Evolutionary conservation across 139 green algal species (phyloP).

Genomic region (Tetradesmus obliquus): DNA sequence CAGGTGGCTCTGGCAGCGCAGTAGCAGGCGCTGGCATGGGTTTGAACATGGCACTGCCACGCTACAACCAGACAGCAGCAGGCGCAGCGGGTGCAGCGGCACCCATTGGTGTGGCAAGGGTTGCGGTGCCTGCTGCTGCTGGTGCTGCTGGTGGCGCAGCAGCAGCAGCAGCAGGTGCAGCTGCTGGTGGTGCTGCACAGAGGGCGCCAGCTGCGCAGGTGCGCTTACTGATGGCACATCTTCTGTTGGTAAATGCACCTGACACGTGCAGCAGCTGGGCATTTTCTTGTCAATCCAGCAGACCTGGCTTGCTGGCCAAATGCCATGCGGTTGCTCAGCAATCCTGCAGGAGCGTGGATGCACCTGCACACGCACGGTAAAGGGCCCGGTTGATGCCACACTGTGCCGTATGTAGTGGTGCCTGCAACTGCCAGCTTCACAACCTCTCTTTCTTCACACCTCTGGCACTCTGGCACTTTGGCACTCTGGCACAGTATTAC

Average conservation of each 20-base stretch:
- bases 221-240: not conserved
- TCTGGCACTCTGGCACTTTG: too few species aligned
- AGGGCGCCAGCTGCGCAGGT: slow-evolving; percentile 6
- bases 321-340: too few species aligned
- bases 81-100: not conserved
- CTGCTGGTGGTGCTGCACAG: not conserved
- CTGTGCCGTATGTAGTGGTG: too few species aligned
- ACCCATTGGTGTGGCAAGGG: slow-evolving; percentile 1
- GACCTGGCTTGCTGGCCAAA: too few species aligned
- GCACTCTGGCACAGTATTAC: too few species aligned
- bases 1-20: not conserved
- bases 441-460: too few species aligned
- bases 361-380: too few species aligned
- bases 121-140: not conserved
- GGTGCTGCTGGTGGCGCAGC: not conserved
- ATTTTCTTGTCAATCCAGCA: too few species aligned
- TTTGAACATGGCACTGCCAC: not conserved
- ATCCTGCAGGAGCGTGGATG: too few species aligned
- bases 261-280: too few species aligned
- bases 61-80: slow-evolving; percentile 24
- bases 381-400: too few species aligned
- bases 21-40: not conserved
- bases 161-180: not conserved
- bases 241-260: not conserved
- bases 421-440: too few species aligned